A percentile compares a stretch with the other conserved stretches of the same genome.
Conservation (phyloP, 306 rosid species). For the Ammopiptanthus mongolicus region DNA sequence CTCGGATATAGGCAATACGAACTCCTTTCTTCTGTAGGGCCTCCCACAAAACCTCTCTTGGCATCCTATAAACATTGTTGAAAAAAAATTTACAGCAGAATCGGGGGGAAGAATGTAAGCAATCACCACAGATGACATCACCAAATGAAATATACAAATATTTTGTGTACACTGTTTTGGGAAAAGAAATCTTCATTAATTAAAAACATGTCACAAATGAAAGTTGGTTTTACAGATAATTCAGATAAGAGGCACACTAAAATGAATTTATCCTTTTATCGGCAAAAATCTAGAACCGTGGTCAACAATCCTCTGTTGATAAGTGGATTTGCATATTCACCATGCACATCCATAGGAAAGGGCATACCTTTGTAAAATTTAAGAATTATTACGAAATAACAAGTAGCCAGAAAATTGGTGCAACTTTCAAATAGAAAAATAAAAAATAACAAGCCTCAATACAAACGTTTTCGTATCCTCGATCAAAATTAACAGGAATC, state of each 20-base stretch:
- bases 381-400: background rate
- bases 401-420: background rate
- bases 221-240: background rate
- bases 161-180: background rate
- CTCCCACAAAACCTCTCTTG: too few relatives aligned
- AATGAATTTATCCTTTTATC: background rate
- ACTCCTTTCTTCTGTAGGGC: too few relatives aligned
- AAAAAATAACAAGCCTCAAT: background rate
- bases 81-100: background rate
- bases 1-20: too few relatives aligned
- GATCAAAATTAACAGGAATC: background rate
- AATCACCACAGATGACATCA: conserved; percentile 12
- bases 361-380: background rate
- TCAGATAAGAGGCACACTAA: background rate
- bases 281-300: background rate
- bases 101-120: background rate
- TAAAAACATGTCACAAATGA: background rate
- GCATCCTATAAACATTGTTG: background rate
- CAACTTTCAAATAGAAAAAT: background rate
- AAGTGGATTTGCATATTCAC: background rate
- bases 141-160: conserved; percentile 4
- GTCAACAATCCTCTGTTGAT: background rate
- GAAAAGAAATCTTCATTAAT: background rate
- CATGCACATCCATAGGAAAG: background rate
- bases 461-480: background rate